phyloP scores from a whole-genome alignment of 345 rosid genomes.

The Aquilaria yunnanensis region DNA sequence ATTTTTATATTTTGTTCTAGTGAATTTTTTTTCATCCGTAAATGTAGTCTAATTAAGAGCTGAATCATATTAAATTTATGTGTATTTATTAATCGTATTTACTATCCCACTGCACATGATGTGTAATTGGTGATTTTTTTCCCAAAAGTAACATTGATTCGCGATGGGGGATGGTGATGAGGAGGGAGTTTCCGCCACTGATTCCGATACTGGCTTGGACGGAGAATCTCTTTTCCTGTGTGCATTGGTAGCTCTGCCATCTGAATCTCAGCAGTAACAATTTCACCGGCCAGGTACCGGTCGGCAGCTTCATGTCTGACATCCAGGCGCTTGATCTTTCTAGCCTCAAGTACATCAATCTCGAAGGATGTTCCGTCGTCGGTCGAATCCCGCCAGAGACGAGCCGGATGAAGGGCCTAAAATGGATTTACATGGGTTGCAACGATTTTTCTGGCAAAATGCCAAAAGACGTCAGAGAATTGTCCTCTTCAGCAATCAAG shows the following conservation, averaged over 20 bases:
- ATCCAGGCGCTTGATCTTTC: conserved; percentile 62
- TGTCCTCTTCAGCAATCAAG: conserved; percentile 17
- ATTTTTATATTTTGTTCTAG: too few species aligned
- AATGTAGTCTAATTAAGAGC: too few species aligned
- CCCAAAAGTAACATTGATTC: too few species aligned
- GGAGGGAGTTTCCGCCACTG: too few species aligned
- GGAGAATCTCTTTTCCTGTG: conserved; percentile 22
- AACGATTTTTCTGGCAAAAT: conserved; percentile 79
- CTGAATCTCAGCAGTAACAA: conserved; percentile 87
- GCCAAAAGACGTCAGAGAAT: conserved; percentile 50
- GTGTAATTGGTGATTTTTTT: too few species aligned
- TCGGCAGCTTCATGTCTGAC: conserved; percentile 20
- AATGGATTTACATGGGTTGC: conserved; percentile 85
- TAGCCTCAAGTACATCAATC: conserved; percentile 52
- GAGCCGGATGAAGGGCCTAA: conserved; percentile 45
- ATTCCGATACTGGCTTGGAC: too few species aligned
- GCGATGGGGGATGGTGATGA: too few species aligned
- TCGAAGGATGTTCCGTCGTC: conserved; percentile 61
- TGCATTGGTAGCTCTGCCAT: conserved; percentile 36
- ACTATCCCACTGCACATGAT: too few species aligned
- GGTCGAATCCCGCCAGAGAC: conserved; percentile 53
- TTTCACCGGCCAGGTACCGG: conserved; percentile 59
- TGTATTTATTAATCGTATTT: too few species aligned
- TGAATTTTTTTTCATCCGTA: too few species aligned
- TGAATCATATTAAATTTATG: too few species aligned